These are phyloP conservation scores for Coniochaeta sp. DNA, from an alignment of 2,329 filamentous ascomycete species.

Conservation along the genomic window DNA sequence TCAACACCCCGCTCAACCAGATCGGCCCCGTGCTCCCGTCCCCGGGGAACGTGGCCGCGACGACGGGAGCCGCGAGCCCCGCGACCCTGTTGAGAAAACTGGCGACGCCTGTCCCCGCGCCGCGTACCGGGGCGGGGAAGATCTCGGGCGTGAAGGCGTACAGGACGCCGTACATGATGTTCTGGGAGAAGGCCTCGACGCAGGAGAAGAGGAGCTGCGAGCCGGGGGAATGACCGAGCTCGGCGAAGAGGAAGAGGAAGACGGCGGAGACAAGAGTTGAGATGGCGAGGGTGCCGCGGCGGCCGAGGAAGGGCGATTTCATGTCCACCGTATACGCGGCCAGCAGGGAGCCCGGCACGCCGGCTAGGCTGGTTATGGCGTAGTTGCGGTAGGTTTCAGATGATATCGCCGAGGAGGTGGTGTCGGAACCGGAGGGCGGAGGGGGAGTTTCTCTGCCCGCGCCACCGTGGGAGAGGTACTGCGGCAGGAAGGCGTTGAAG, in stretches of 20 bases:
- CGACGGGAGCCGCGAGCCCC: conserved; percentile 60
- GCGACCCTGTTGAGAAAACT: conserved; percentile 63
- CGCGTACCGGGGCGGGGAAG: conserved; percentile 65
- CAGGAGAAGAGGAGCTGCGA: conserved; percentile 60
- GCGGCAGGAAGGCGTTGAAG: conserved; percentile 86
- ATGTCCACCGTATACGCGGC: conserved; percentile 66
- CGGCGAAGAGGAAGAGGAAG: conserved; percentile 62
- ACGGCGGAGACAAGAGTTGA: conserved; percentile 61
- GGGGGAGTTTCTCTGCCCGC: conserved; percentile 3
- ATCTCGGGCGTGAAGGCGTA: conserved; percentile 74
- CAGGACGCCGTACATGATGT: conserved; percentile 70
- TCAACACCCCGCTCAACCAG: conserved; percentile 48
- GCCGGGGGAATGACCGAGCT: conserved; percentile 45
- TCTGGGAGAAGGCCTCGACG: conserved; percentile 64
- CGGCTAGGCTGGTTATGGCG: conserved; percentile 69
- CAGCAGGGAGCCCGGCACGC: conserved; percentile 69
- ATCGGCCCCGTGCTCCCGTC: conserved; percentile 51
- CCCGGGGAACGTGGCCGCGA: conserved; percentile 55
- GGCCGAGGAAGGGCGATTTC: conserved; percentile 55
- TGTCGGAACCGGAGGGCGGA: conserved; percentile 26
- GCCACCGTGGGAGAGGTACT: conserved; percentile 61
- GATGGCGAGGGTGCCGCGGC: conserved; percentile 63
- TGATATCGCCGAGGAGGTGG: conserved; percentile 27
- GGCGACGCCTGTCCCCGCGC: conserved; percentile 65
- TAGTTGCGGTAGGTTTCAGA: conserved; percentile 68